Evolutionary conservation across 2,329 filamentous ascomycete genomes (phyloP).

Genomic region (Orbilia javanica): DNA sequence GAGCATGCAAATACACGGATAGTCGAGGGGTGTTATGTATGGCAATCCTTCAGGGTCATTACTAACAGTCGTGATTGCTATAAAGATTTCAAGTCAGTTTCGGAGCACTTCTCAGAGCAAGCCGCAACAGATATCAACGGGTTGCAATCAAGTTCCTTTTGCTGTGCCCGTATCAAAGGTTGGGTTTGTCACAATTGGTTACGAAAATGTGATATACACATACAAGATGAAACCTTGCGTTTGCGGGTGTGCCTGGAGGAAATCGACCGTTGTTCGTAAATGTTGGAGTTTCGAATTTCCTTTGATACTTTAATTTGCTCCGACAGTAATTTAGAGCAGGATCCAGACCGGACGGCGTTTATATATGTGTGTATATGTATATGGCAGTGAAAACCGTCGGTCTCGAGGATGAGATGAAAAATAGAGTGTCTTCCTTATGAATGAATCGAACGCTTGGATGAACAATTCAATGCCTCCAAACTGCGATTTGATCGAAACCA

Average conservation of each 20-base stretch:
- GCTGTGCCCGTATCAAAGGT: conserved; percentile 8
- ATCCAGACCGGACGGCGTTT: conserved; percentile 21
- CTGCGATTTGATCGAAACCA: conserved; percentile 59
- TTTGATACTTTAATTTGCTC: conserved; percentile 11
- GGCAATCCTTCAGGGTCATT: conserved; percentile 58
- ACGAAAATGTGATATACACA: conserved; percentile 26
- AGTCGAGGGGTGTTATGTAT: conserved; percentile 20
- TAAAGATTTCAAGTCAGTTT: conserved; percentile 2
- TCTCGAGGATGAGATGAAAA: conserved; percentile 3
- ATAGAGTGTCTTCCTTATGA: conserved; percentile 36
- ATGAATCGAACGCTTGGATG: conserved; percentile 58
- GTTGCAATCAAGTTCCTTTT: neutral
- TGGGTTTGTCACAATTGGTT: conserved; percentile 20
- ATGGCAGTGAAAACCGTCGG: conserved; percentile 1
- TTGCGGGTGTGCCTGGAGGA: conserved; percentile 34
- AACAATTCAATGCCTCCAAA: conserved; percentile 59
- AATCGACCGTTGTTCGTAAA: conserved; percentile 38
- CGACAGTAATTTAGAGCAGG: conserved; percentile 10
- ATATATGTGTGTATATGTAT: no score
- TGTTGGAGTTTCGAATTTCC: conserved; percentile 43
- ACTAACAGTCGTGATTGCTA: conserved; percentile 56
- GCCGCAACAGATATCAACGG: neutral
- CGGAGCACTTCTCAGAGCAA: neutral
- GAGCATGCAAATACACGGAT: conserved; percentile 51
- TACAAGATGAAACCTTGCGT: conserved; percentile 57